Base-by-base conservation (phyloP, 2,329 filamentous ascomycete genomes). In the Cladosporium cucumerinum region DNA sequence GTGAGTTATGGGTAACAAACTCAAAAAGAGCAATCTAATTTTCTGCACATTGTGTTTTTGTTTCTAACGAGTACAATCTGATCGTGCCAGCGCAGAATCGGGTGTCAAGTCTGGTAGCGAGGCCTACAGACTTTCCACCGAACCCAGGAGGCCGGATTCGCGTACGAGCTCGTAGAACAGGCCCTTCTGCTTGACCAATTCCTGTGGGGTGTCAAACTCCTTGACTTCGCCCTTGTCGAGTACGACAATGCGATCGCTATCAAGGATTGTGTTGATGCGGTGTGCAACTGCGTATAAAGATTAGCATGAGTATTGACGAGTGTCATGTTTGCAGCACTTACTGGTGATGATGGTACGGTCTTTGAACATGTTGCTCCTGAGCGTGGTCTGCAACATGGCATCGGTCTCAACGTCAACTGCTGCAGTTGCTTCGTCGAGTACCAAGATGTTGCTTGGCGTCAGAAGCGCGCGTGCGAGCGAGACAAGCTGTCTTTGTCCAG, bases 291-390 rank as follows among this genome's bases (percentile, higher is more conserved):
- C 26, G 16, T 11, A n/a, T 11, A 6, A n/a, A 10, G 5, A 30
- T 51, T 39, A 60, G 65, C 48, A 57, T 36, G 46, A 34, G 28
- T 26, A 28, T 6, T 16, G n/a, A 12, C 3, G 12, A 12, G 8
- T 32, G 26, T 34, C 14, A 30, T 51, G n/a, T 43, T 14, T 34
- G 54, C 34, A 16, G 43, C 7, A 69, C 73, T 74, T 69, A 74
- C 72, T 97, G 0, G 95, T 99, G 78, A 99, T 96, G 78, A 99
- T 98, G 43, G 95, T 99, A 62, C 92, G 88, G 78, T 97, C 92
- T 67, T 89, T 85, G 80, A 99, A 99, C 76, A 87, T 83, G 71
- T 79, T 84, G 73, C 84, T 87, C 64, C 87, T 82, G 57, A 89
- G 76, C 23, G 87, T 89, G 39, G 84, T 82, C 76, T 89, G 87